A percentile compares a stretch with the other conserved stretches of the same genome.
Conservation (phyloP, 768 basidiomycete species). For the Fistulinella prunicolor region DNA sequence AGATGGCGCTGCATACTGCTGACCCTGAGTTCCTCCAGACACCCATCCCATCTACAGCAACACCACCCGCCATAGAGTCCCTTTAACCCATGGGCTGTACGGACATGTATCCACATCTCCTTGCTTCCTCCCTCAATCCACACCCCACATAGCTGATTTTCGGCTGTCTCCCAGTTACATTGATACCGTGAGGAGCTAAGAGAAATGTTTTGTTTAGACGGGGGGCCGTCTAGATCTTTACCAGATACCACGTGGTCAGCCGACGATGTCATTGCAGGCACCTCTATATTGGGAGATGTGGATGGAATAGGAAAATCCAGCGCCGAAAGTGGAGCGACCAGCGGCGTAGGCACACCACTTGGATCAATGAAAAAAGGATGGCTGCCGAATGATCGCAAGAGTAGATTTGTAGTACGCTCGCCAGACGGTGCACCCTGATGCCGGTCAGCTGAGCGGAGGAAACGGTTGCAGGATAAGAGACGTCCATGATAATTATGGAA, state of each 20-base stretch:
- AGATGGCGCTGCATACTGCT: slow-evolving; percentile 10
- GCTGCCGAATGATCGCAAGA: background rate
- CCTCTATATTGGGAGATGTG: no score
- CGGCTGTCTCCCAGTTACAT: slow-evolving; percentile 4
- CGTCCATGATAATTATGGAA: no score
- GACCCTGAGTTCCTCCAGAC: slow-evolving; percentile 10
- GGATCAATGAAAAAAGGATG: background rate
- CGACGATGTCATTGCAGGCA: background rate
- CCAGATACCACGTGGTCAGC: background rate
- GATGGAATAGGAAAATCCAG: background rate
- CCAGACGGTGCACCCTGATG: background rate
- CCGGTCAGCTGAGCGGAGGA: background rate
- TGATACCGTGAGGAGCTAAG: background rate
- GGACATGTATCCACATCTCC: slow-evolving; percentile 12
- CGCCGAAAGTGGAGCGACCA: background rate
- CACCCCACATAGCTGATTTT: background rate
- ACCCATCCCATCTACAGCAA: slow-evolving; percentile 9
- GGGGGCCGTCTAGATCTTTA: background rate
- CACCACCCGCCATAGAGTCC: slow-evolving; percentile 2
- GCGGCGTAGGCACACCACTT: background rate
- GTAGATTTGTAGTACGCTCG: background rate
- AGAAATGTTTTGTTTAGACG: background rate
- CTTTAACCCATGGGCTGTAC: slow-evolving; percentile 8
- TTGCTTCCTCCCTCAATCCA: slow-evolving; percentile 11
- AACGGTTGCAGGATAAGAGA: background rate